Percentiles rank a stretch among this genome's conserved stretches.
phyloP scores from a whole-genome alignment of 306 rosid species.

The Clitoria ternatea region DNA sequence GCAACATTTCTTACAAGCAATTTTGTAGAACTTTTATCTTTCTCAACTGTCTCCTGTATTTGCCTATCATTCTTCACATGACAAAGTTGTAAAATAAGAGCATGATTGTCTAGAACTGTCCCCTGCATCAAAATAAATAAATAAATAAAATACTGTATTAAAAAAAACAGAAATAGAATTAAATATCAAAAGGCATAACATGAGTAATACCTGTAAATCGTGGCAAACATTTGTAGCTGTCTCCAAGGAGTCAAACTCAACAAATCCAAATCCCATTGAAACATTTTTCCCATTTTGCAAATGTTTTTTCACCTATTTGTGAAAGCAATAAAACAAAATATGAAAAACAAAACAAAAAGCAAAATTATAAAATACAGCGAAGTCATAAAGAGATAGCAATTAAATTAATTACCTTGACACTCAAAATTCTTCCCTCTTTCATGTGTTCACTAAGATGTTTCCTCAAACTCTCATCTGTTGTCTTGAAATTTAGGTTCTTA shows the following conservation, averaged over 20 bases:
- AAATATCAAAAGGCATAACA: constrained; percentile 18
- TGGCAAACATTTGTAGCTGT: constrained; percentile 60
- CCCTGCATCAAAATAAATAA: constrained; percentile 41
- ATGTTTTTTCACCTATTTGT: constrained; percentile 75
- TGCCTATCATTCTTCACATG: constrained; percentile 65
- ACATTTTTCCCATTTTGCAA: constrained; percentile 76
- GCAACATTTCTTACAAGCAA: constrained; percentile 80
- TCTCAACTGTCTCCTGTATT: constrained; percentile 42
- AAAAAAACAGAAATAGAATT: constrained; percentile 19
- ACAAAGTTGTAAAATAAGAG: constrained; percentile 72
- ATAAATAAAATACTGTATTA: not conserved
- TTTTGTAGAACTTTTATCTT: constrained; percentile 82
- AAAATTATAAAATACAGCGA: constrained; percentile 2
- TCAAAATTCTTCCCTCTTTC: constrained; percentile 66
- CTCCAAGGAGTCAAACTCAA: constrained; percentile 76
- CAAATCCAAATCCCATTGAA: constrained; percentile 91
- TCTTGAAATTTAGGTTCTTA: constrained; percentile 91
- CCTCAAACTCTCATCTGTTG: constrained; percentile 64
- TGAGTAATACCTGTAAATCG: constrained; percentile 63
- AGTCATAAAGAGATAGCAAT: not conserved
- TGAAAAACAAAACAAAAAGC: constrained; percentile 12
- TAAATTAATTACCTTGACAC: constrained; percentile 62
- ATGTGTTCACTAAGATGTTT: constrained; percentile 60
- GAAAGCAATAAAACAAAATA: constrained; percentile 11
- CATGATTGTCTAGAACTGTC: constrained; percentile 83